Evolutionary conservation across 495 filamentous ascomycete genomes (phyloP).

Genomic region (Aspergillus cavernicola): DNA sequence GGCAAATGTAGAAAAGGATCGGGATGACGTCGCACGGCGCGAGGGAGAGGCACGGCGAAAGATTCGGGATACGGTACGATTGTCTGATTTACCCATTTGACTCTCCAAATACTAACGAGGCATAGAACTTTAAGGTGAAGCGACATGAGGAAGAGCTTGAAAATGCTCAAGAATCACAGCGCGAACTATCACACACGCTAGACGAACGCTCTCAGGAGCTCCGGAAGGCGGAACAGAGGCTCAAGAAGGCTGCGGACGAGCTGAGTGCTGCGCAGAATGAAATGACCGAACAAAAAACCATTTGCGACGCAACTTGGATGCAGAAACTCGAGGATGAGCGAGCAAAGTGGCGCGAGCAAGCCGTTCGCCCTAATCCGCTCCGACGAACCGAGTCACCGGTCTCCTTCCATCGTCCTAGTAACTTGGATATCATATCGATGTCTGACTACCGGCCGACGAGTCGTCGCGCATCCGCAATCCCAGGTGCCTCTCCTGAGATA

Average conservation of each 20-base stretch:
- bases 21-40: conserved; percentile 77
- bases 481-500: conserved; percentile 37
- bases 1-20: conserved; percentile 75
- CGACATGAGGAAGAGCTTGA: conserved; percentile 82
- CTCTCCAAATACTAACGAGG: conserved; percentile 13
- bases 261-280: conserved; percentile 55
- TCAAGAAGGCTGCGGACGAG: conserved; percentile 63
- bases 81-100: neutral
- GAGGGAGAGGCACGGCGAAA: conserved; percentile 84
- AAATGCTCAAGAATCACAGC: conserved; percentile 58
- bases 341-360: conserved; percentile 66
- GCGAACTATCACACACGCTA: conserved; percentile 55
- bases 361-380: conserved; percentile 31
- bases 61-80: conserved; percentile 75
- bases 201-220: conserved; percentile 59
- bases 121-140: conserved; percentile 68
- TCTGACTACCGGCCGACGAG: conserved; percentile 42
- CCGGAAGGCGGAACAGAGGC: conserved; percentile 57
- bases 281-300: conserved; percentile 67
- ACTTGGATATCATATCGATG: conserved; percentile 32
- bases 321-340: conserved; percentile 70
- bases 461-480: conserved; percentile 45
- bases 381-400: conserved; percentile 49
- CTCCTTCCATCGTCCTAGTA: conserved; percentile 42
- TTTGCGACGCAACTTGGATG: conserved; percentile 56